Evolutionary conservation across 2,329 filamentous ascomycete genomes (phyloP).

Genomic region (Talaromyces piceae): DNA sequence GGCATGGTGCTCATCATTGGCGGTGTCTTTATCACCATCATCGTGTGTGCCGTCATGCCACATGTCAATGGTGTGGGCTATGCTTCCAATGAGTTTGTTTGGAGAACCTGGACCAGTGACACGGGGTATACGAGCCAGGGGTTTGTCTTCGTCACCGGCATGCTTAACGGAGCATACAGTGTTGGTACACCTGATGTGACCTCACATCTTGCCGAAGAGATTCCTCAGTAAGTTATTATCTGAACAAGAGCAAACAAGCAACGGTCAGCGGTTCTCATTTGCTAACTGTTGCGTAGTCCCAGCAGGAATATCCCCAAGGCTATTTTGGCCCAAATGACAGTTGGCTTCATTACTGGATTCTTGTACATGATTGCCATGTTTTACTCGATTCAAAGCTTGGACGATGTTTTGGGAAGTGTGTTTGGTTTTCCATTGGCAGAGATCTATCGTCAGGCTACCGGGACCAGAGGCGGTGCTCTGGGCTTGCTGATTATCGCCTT

Average conservation of each 20-base stretch:
- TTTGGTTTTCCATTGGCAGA: conserved; percentile 41
- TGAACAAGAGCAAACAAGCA: background rate
- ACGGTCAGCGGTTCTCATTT: background rate
- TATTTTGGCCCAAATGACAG: conserved; percentile 41
- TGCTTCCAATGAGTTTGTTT: conserved; percentile 48
- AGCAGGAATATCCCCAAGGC: conserved; percentile 44
- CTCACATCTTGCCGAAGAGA: conserved; percentile 59
- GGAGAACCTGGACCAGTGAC: conserved; percentile 47
- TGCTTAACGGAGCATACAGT: conserved; percentile 62
- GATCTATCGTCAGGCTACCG: conserved; percentile 44
- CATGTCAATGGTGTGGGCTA: conserved; percentile 32
- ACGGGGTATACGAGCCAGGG: conserved; percentile 42
- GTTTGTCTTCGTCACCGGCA: conserved; percentile 58
- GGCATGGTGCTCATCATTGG: conserved; percentile 51
- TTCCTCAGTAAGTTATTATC: conserved; percentile 35
- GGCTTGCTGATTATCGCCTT: conserved; percentile 53
- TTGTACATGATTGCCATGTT: conserved; percentile 45
- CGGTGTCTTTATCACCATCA: conserved; percentile 47
- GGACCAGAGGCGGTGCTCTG: conserved; percentile 45
- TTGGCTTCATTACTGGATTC: conserved; percentile 42
- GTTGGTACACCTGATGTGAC: conserved; percentile 61
- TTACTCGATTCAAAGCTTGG: conserved; percentile 43
- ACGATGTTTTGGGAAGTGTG: conserved; percentile 31
- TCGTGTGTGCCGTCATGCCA: conserved; percentile 51
- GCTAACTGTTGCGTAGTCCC: conserved; percentile 19